These are phyloP conservation scores for Cryptococcus sp. DNA, from an alignment of 1,284 basidiomycete species.

Conservation along the genomic window DNA sequence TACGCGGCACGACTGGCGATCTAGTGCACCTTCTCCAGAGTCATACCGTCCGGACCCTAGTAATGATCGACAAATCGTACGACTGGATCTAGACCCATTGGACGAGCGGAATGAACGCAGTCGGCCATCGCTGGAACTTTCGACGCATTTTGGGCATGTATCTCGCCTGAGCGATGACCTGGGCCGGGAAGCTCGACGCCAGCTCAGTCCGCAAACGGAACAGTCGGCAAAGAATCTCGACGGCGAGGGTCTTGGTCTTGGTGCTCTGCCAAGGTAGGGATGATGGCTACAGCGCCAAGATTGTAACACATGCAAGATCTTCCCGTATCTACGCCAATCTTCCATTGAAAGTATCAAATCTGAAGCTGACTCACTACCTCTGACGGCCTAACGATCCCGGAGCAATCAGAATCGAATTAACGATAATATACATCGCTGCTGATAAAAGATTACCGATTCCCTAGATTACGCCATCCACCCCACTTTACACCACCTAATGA, in stretches of 20 bases:
- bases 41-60: constrained; percentile 2
- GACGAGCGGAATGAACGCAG: neutral
- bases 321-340: too few species aligned
- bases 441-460: too few species aligned
- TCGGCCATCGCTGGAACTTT: neutral
- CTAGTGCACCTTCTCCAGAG: constrained; percentile 19
- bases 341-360: too few species aligned
- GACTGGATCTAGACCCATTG: neutral
- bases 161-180: constrained; percentile 3
- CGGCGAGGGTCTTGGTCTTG: neutral
- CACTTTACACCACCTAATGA: neutral
- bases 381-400: too few species aligned
- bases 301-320: too few species aligned
- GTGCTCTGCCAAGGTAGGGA: too few species aligned
- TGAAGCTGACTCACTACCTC: too few species aligned
- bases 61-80: neutral
- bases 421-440: too few species aligned
- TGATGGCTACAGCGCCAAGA: too few species aligned
- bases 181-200: constrained; percentile 12
- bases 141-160: neutral
- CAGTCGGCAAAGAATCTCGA: neutral
- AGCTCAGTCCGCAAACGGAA: constrained; percentile 13
- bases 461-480: too few species aligned
- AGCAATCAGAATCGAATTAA: too few species aligned
- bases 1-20: constrained; percentile 2